Percentiles rank a stretch among this genome's conserved stretches.
These are phyloP conservation scores for Amanita subjunquillea DNA, from an alignment of 768 basidiomycete genomes.

Conservation along the genomic window DNA sequence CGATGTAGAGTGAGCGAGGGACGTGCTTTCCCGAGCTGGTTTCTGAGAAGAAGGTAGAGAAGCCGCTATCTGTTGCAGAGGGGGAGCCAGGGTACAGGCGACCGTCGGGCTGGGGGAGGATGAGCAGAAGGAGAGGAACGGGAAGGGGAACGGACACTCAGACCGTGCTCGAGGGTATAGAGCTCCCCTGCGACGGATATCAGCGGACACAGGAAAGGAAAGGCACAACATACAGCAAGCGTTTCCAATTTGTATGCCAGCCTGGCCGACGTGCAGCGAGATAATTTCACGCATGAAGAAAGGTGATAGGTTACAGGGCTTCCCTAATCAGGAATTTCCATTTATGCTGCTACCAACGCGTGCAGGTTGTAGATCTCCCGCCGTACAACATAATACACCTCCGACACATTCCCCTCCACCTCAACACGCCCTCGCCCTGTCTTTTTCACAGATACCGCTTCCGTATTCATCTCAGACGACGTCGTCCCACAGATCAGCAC, in stretches of 20 bases:
- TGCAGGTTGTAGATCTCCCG: constrained; percentile 86
- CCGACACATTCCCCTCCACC: constrained; percentile 81
- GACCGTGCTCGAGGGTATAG: constrained; percentile 95
- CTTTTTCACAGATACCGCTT: constrained; percentile 85
- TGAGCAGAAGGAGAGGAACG: constrained; percentile 6
- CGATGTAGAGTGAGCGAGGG: constrained; percentile 93
- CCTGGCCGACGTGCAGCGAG: constrained; percentile 94
- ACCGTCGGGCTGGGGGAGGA: constrained; percentile 69
- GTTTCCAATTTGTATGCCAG: constrained; percentile 90
- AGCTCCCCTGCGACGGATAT: constrained; percentile 66
- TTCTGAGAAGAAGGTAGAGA: constrained; percentile 98
- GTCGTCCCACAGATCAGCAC: constrained; percentile 74
- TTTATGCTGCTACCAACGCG: constrained; percentile 70
- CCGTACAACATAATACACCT: constrained; percentile 83
- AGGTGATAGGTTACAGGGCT: constrained; percentile 21
- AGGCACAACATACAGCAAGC: constrained; percentile 72
- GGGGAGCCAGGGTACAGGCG: constrained; percentile 68
- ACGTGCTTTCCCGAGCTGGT: constrained; percentile 91
- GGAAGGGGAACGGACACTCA: constrained; percentile 55
- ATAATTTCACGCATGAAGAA: constrained; percentile 81
- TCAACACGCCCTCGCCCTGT: constrained; percentile 77
- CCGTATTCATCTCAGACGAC: constrained; percentile 36
- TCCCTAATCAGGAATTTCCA: constrained; percentile 16
- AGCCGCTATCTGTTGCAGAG: constrained; percentile 69
- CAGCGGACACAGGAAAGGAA: constrained; percentile 7